Percentiles rank a stretch among this genome's conserved stretches.
phyloP scores from a whole-genome alignment of 1,139 yeast species.

The Geotrichum europaeum region DNA sequence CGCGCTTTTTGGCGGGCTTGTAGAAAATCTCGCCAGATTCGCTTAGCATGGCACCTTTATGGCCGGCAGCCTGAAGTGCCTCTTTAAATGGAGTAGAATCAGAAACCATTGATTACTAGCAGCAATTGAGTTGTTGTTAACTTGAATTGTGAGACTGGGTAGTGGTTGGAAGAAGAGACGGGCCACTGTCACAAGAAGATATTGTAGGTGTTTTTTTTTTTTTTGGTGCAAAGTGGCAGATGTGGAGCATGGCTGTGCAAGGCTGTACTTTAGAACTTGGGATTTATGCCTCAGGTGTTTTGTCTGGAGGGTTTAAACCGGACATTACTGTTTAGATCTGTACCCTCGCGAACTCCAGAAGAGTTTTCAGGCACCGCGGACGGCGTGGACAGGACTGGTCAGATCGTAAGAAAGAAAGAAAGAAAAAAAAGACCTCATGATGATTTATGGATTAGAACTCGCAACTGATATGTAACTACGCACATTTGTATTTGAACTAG shows the following conservation, averaged over 20 bases:
- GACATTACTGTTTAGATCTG: no score
- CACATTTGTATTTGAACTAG: no score
- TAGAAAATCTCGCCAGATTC: slow-evolving; percentile 60
- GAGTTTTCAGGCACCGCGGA: no score
- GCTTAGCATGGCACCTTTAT: slow-evolving; percentile 66
- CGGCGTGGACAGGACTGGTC: background rate
- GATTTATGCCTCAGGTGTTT: no score
- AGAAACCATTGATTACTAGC: background rate
- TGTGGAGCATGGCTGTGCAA: no score
- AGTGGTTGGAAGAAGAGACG: background rate
- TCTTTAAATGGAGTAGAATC: slow-evolving; percentile 11
- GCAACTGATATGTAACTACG: no score
- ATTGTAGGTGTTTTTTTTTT: no score
- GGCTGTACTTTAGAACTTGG: no score
- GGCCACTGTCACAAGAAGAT: background rate
- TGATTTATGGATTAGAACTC: no score
- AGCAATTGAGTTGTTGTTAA: background rate
- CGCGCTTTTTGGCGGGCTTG: slow-evolving; percentile 60
- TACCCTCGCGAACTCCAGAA: background rate
- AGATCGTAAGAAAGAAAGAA: no score
- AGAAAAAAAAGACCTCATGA: background rate
- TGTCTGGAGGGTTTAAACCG: no score
- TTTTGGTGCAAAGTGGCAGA: no score
- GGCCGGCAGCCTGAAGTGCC: slow-evolving; percentile 75
- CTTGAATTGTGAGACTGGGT: background rate